Conservation (phyloP, 2,329 filamentous ascomycete genomes). For the Rutstroemia sp. region DNA sequence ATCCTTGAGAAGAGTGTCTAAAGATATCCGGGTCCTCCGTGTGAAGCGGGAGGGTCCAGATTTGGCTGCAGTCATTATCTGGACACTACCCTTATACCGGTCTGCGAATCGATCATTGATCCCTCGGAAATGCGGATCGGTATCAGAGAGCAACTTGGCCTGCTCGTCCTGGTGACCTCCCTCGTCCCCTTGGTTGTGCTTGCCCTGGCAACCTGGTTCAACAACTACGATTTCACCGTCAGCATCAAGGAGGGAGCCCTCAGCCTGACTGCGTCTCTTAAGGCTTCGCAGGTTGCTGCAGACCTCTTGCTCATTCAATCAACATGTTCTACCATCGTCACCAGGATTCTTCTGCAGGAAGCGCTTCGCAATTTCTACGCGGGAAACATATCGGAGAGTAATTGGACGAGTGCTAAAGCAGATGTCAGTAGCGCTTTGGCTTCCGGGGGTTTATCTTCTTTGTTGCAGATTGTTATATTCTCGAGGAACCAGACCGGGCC, state of each 20-base stretch:
- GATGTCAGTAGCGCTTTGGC: slow-evolving; percentile 66
- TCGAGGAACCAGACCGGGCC: slow-evolving; percentile 57
- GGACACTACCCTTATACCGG: neutral
- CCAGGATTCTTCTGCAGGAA: slow-evolving; percentile 52
- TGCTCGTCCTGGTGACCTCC: slow-evolving; percentile 69
- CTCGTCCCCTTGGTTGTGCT: slow-evolving; percentile 70
- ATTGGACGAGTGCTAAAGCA: slow-evolving; percentile 52
- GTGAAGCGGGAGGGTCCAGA: neutral
- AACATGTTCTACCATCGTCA: slow-evolving; percentile 63
- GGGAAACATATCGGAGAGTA: slow-evolving; percentile 46
- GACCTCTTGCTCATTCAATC: slow-evolving; percentile 75
- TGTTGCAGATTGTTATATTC: slow-evolving; percentile 69
- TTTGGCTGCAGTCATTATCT: slow-evolving; percentile 2
- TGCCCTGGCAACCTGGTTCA: slow-evolving; percentile 64
- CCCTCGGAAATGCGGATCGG: slow-evolving; percentile 63
- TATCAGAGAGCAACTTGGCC: slow-evolving; percentile 79
- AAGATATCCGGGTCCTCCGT: neutral
- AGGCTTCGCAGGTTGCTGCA: slow-evolving; percentile 72
- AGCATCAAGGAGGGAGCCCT: slow-evolving; percentile 54
- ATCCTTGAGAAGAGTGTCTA: neutral
- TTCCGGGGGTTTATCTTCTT: slow-evolving; percentile 42
- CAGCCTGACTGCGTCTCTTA: slow-evolving; percentile 74
- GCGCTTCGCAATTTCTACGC: slow-evolving; percentile 44
- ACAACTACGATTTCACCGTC: slow-evolving; percentile 54
- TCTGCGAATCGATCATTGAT: neutral